Percentiles rank a stretch among this genome's conserved stretches.
Conservation (phyloP, 495 filamentous ascomycete genomes). For the Chlorociboria aeruginascens region DNA sequence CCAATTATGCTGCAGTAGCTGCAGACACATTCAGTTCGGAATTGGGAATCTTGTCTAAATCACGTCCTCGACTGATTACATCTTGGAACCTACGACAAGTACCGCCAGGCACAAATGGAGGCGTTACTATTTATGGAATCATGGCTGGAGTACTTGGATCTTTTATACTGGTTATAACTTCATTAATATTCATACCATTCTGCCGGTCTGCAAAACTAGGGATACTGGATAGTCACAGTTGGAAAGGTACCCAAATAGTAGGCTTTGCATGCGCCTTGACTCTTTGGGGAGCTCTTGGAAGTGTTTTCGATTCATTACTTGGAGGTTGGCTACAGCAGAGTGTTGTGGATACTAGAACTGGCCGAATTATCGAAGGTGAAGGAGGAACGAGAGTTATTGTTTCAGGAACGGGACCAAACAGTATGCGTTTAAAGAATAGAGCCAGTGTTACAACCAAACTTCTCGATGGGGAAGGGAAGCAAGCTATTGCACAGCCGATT, state of each 20-base stretch:
- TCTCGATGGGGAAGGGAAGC: slow-evolving; percentile 5
- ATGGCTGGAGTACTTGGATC: slow-evolving; percentile 65
- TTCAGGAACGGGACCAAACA: slow-evolving; percentile 18
- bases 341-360: slow-evolving; percentile 70
- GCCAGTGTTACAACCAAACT: slow-evolving; percentile 8
- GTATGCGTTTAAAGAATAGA: slow-evolving; percentile 12
- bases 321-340: slow-evolving; percentile 79
- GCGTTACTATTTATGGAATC: slow-evolving; percentile 63
- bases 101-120: slow-evolving; percentile 86
- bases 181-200: slow-evolving; percentile 57
- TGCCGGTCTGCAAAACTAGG: slow-evolving; percentile 29
- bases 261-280: slow-evolving; percentile 49
- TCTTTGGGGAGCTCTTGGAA: slow-evolving; percentile 63
- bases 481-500: slow-evolving; percentile 4
- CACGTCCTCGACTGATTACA: slow-evolving; percentile 73
- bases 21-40: slow-evolving; percentile 95
- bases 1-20: slow-evolving; percentile 81
- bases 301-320: slow-evolving; percentile 73
- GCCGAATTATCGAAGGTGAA: slow-evolving; percentile 80
- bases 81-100: slow-evolving; percentile 63
- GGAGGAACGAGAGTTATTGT: slow-evolving; percentile 66
- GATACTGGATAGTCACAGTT: slow-evolving; percentile 26
- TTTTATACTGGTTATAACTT: slow-evolving; percentile 53
- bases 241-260: slow-evolving; percentile 35
- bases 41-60: slow-evolving; percentile 76